Percentiles rank a stretch among this genome's conserved stretches.
Evolutionary conservation across 257 asterid genomes (phyloP).

Genomic region (Forsythia viridissima): DNA sequence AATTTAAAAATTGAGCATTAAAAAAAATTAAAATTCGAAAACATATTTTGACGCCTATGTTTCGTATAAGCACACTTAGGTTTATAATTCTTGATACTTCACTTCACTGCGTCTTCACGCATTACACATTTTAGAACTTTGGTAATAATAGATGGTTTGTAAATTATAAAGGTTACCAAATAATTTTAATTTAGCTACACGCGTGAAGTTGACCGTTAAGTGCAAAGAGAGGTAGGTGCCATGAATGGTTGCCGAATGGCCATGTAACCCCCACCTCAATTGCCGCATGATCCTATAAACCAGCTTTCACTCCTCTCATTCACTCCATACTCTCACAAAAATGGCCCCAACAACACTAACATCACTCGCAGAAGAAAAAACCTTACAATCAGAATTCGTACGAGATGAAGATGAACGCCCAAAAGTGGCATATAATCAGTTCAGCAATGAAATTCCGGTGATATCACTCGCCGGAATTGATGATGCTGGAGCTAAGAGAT

Average conservation of each 20-base stretch:
- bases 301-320: neutral
- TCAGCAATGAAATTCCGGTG: conserved; percentile 79
- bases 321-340: neutral
- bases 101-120: no score
- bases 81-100: no score
- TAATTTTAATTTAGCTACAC: no score
- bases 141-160: no score
- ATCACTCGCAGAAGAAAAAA: conserved; percentile 37
- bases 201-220: neutral
- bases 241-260: neutral
- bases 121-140: no score
- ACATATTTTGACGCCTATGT: no score
- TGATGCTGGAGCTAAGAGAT: conserved; percentile 33
- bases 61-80: no score
- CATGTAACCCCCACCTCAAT: neutral
- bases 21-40: no score
- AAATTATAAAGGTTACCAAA: no score
- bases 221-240: neutral
- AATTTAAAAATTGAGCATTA: no score
- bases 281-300: neutral
- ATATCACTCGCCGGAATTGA: conserved; percentile 70
- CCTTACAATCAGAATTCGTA: conserved; percentile 47
- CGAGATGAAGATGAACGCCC: conserved; percentile 94
- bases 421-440: conserved; percentile 62
- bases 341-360: conserved; percentile 34